phyloP scores from a whole-genome alignment of 208 protist species.

The Sergeia podlipaevii region DNA sequence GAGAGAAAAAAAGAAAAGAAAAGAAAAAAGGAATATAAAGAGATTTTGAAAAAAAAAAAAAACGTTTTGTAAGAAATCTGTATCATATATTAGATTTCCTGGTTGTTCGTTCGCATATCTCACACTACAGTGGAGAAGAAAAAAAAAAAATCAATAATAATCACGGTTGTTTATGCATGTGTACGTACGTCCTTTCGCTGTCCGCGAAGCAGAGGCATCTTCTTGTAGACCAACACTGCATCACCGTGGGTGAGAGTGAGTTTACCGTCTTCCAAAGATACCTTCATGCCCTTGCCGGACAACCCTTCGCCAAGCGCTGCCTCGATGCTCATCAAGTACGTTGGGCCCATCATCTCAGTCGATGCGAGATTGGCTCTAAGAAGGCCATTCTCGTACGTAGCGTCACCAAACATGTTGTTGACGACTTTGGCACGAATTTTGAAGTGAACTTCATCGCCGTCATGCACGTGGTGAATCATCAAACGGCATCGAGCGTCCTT shows the following conservation, averaged over 20 bases:
- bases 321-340: slow-evolving; percentile 25
- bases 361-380: slow-evolving; percentile 40
- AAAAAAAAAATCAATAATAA: too few species aligned
- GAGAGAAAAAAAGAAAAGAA: too few species aligned
- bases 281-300: slow-evolving; percentile 19
- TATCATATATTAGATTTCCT: too few species aligned
- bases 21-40: too few species aligned
- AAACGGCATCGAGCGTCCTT: slow-evolving; percentile 6
- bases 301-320: slow-evolving; percentile 23
- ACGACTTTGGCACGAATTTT: slow-evolving; percentile 14
- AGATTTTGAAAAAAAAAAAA: too few species aligned
- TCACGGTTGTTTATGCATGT: too few species aligned
- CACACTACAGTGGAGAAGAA: too few species aligned
- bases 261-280: slow-evolving; percentile 6
- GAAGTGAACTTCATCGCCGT: slow-evolving; percentile 8
- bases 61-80: too few species aligned
- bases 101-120: too few species aligned
- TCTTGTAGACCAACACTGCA: too few species aligned
- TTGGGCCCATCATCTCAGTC: slow-evolving; percentile 29
- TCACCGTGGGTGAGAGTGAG: slow-evolving; percentile 23
- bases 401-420: slow-evolving; percentile 31
- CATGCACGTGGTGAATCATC: slow-evolving; percentile 6
- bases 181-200: too few species aligned
- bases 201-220: too few species aligned
- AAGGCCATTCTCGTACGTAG: slow-evolving; percentile 15